Conservation (phyloP, 192 early-diverging fungal species). For the Umbelopsis sp. region DNA sequence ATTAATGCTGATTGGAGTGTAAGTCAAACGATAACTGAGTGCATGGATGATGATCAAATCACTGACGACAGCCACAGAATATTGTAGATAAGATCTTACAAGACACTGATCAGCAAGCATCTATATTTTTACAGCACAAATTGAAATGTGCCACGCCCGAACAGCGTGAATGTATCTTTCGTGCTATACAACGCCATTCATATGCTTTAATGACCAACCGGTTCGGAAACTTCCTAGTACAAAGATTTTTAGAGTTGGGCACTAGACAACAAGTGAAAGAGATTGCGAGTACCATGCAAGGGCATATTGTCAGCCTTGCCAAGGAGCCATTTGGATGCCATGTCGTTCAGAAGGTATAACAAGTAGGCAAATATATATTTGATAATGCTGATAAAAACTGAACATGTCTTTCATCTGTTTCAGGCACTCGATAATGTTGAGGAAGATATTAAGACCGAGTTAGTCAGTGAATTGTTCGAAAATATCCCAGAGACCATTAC, state of each 20-base stretch:
- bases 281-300: slow-evolving; percentile 61
- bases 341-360: slow-evolving; percentile 69
- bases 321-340: slow-evolving; percentile 82
- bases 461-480: slow-evolving; percentile 66
- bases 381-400: neutral
- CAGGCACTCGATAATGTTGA: slow-evolving; percentile 67
- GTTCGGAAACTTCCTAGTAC: slow-evolving; percentile 80
- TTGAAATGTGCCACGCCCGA: slow-evolving; percentile 58
- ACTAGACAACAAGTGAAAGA: slow-evolving; percentile 59
- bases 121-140: slow-evolving; percentile 71
- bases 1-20: slow-evolving; percentile 41
- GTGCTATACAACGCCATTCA: slow-evolving; percentile 58
- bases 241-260: slow-evolving; percentile 68
- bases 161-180: slow-evolving; percentile 61
- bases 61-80: slow-evolving; percentile 39
- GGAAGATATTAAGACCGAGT: slow-evolving; percentile 55
- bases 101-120: slow-evolving; percentile 76
- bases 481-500: slow-evolving; percentile 71
- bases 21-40: slow-evolving; percentile 24
- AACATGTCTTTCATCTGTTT: neutral
- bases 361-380: neutral
- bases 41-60: slow-evolving; percentile 23
- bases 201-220: slow-evolving; percentile 70
- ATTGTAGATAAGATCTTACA: slow-evolving; percentile 71
- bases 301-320: slow-evolving; percentile 60